These are phyloP conservation scores for Gracilariopsis chorda DNA, from an alignment of 23 red algal species.

Conservation along the genomic window DNA sequence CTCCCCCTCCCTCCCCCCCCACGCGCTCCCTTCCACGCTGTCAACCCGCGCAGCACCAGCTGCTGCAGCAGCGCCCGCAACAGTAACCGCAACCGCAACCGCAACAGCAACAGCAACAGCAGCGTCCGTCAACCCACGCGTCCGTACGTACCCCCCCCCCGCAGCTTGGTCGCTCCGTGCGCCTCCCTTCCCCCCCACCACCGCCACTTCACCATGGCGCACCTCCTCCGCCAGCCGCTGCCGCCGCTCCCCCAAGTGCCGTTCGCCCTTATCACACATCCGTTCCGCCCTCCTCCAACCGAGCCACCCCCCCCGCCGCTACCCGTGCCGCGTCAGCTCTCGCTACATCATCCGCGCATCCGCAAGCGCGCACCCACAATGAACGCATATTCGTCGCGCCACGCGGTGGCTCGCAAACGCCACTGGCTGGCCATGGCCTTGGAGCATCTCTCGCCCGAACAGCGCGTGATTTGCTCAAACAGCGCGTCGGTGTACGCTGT, in stretches of 20 bases:
- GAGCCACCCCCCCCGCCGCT: neutral
- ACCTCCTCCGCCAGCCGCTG: neutral
- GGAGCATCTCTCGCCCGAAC: slow-evolving; percentile 6
- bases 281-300: neutral
- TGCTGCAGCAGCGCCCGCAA: no score
- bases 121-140: neutral
- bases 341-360: neutral
- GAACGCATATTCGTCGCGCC: neutral
- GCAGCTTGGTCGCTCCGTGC: neutral
- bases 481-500: neutral
- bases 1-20: neutral
- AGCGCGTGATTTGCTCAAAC: neutral
- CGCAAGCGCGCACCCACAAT: neutral
- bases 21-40: neutral
- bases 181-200: neutral
- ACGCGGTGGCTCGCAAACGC: neutral
- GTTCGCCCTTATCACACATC: neutral
- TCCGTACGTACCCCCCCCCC: neutral
- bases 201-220: neutral
- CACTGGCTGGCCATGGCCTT: neutral
- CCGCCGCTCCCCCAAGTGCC: neutral
- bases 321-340: neutral
- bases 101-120: no score
- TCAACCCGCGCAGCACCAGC: no score
- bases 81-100: no score